Conservation (phyloP, 805 yeast genomes). For the Blastobotrys terrestris region DNA sequence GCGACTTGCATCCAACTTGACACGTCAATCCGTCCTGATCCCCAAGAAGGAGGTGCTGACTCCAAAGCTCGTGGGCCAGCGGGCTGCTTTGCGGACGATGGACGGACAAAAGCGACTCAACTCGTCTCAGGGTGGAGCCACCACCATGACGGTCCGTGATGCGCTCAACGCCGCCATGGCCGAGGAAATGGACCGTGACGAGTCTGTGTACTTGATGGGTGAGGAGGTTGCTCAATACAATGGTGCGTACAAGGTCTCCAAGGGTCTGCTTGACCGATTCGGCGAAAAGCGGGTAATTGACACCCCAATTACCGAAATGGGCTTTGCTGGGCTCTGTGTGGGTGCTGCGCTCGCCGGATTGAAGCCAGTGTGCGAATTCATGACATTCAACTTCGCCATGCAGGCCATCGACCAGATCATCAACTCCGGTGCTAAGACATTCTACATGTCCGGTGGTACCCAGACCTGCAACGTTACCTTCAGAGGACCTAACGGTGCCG, state of each 20-base stretch:
- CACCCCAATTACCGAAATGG: slow-evolving; percentile 99
- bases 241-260: slow-evolving; percentile 97
- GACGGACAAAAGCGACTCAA: slow-evolving; percentile 21
- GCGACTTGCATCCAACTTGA: slow-evolving; percentile 13
- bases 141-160: slow-evolving; percentile 83
- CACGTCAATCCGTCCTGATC: slow-evolving; percentile 13
- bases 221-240: slow-evolving; percentile 99
- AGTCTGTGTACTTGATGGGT: slow-evolving; percentile 91
- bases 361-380: slow-evolving; percentile 95
- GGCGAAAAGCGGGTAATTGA: slow-evolving; percentile 92
- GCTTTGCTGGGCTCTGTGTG: slow-evolving; percentile 90
- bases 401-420: slow-evolving; percentile 98
- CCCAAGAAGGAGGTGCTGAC: slow-evolving; percentile 12
- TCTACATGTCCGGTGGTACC: slow-evolving; percentile 98
- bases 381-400: slow-evolving; percentile 99
- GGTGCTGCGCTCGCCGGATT: slow-evolving; percentile 96
- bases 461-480: slow-evolving; percentile 96
- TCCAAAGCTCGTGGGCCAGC: slow-evolving; percentile 21
- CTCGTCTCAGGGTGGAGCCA: slow-evolving; percentile 28
- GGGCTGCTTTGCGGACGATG: slow-evolving; percentile 28
- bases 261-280: slow-evolving; percentile 90
- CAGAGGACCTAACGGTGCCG: slow-evolving; percentile 99
- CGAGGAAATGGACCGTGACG: slow-evolving; percentile 95
- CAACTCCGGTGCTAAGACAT: slow-evolving; percentile 98
- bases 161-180: slow-evolving; percentile 93